A percentile compares a stretch with the other conserved stretches of the same genome.
Conservation (phyloP, 2,329 filamentous ascomycete genomes). For the Alternaria sp. region DNA sequence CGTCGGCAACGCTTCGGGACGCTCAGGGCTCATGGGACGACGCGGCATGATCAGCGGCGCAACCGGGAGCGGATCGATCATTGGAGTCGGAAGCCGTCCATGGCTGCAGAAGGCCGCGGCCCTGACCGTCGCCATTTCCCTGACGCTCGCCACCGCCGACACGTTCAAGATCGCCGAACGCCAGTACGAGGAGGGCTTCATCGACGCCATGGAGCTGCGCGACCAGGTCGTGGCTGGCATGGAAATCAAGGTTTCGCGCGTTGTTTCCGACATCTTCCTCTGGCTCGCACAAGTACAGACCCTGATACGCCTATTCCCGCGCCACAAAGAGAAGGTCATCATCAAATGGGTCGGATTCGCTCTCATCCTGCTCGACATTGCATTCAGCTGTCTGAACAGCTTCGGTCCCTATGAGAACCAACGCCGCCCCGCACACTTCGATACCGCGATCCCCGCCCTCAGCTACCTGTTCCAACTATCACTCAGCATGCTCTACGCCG, state of each 20-base stretch:
- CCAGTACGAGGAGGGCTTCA: constrained; percentile 80
- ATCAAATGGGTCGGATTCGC: constrained; percentile 99
- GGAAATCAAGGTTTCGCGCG: constrained; percentile 86
- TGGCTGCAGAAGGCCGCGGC: constrained; percentile 82
- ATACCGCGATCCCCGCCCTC: constrained; percentile 87
- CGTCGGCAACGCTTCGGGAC: constrained; percentile 71
- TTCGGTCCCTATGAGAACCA: constrained; percentile 67
- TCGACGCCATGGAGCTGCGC: constrained; percentile 79
- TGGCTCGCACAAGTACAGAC: constrained; percentile 99
- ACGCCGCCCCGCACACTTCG: constrained; percentile 75
- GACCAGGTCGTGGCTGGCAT: constrained; percentile 80
- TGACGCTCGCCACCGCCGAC: constrained; percentile 92
- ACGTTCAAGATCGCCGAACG: constrained; percentile 83
- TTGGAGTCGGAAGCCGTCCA: constrained; percentile 87
- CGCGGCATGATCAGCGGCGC: constrained; percentile 86
- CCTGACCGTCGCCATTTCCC: constrained; percentile 73
- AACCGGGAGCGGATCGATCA: constrained; percentile 64
- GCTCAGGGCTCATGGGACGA: constrained; percentile 76
- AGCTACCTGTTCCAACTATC: constrained; percentile 90
- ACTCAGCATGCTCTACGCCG: constrained; percentile 84
- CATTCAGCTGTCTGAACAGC: constrained; percentile 90
- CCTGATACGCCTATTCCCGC: constrained; percentile 90
- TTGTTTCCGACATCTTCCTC: constrained; percentile 94
- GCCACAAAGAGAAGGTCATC: constrained; percentile 95
- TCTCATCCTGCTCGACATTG: constrained; percentile 86